A percentile compares a stretch with the other conserved stretches of the same genome.
Conservation (phyloP, 306 rosid species). For the Trifolium subterraneum region DNA sequence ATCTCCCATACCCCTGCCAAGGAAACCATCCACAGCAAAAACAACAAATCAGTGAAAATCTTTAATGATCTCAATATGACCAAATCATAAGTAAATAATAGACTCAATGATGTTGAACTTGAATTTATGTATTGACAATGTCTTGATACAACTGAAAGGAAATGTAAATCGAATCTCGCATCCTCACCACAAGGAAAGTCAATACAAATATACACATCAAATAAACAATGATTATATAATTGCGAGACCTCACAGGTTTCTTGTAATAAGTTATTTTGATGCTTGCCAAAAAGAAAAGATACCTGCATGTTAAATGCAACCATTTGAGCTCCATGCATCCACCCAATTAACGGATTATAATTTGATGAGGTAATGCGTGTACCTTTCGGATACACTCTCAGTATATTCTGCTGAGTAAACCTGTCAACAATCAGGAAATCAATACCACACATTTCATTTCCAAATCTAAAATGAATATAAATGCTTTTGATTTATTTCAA, state of each 20-base stretch:
- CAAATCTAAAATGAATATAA: conserved; percentile 22
- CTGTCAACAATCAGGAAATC: conserved; percentile 53
- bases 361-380: conserved; percentile 86
- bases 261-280: neutral
- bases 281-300: conserved; percentile 9
- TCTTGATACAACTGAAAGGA: conserved; percentile 17
- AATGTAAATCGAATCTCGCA: neutral
- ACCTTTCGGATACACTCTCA: conserved; percentile 96
- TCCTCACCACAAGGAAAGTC: too few relatives aligned
- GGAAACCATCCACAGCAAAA: conserved; percentile 32
- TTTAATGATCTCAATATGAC: conserved; percentile 26
- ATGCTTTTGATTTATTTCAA: neutral
- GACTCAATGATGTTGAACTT: neutral
- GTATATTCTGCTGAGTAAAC: conserved; percentile 89
- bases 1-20: conserved; percentile 88
- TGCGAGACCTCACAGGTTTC: neutral
- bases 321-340: conserved; percentile 99
- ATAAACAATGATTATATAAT: neutral
- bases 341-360: conserved; percentile 91
- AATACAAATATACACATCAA: too few relatives aligned
- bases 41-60: conserved; percentile 33
- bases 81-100: conserved; percentile 30
- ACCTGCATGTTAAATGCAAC: conserved; percentile 99
- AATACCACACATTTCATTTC: conserved; percentile 31
- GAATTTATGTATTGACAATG: neutral